A percentile compares a stretch with the other conserved stretches of the same genome.
Conservation (phyloP, 257 asterid species). For the Solanum chmielewskii region DNA sequence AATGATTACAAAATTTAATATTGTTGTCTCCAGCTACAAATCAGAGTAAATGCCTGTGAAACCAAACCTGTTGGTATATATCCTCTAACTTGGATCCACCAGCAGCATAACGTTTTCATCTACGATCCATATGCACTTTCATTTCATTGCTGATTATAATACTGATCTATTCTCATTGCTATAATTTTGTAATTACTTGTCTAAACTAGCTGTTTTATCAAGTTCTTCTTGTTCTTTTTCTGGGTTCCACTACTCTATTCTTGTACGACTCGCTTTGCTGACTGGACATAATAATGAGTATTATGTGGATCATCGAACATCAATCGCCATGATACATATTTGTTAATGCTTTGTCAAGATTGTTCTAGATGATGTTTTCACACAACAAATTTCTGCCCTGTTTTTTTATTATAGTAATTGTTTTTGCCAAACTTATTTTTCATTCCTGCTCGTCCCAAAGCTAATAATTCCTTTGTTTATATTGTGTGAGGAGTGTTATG, state of each 20-base stretch:
- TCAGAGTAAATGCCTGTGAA: conserved; percentile 18
- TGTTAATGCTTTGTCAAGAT: too few species aligned
- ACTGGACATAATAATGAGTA: conserved; percentile 52
- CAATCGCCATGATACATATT: conserved; percentile 60
- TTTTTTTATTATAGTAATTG: too few species aligned
- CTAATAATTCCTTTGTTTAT: too few species aligned
- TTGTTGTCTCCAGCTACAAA: too few species aligned
- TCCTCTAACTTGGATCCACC: conserved; percentile 5
- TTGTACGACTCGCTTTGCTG: conserved; percentile 92
- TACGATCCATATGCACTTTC: conserved; percentile 34
- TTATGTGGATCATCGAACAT: conserved; percentile 84
- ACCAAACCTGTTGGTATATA: conserved; percentile 13
- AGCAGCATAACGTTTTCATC: conserved; percentile 27
- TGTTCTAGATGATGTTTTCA: too few species aligned
- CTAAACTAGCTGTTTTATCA: conserved; percentile 19
- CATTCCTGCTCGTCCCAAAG: too few species aligned
- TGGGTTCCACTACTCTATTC: conserved; percentile 90
- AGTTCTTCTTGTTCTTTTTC: conserved; percentile 67
- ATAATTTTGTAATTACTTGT: conserved; percentile 11
- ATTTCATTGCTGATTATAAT: conserved; percentile 10
- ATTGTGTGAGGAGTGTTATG: too few species aligned
- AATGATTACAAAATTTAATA: too few species aligned
- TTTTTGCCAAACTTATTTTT: too few species aligned
- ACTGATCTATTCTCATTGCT: conserved; percentile 18
- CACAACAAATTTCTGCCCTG: too few species aligned